phyloP scores from a whole-genome alignment of 441 rosid species.

The Pelargonium fulgidum region DNA sequence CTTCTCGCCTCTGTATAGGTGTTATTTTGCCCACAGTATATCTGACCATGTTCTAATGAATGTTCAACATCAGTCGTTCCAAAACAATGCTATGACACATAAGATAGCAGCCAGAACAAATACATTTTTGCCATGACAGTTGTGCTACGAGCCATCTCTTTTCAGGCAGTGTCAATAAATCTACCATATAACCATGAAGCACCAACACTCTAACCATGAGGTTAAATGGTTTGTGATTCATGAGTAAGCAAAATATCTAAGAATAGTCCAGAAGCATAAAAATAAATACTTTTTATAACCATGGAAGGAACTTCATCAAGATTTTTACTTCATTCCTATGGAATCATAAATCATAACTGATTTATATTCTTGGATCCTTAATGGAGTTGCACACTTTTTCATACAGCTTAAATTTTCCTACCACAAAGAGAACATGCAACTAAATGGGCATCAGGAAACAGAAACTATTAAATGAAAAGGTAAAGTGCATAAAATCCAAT shows the following conservation, averaged over 20 bases:
- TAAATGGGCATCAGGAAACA: background rate
- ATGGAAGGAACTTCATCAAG: background rate
- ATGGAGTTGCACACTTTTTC: conserved; percentile 1
- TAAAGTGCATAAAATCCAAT: background rate
- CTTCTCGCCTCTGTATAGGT: conserved; percentile 87
- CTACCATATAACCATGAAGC: background rate
- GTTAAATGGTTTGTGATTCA: background rate
- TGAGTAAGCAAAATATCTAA: background rate
- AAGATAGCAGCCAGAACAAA: conserved; percentile 2
- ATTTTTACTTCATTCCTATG: background rate
- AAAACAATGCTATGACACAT: conserved; percentile 12
- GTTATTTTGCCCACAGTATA: conserved; percentile 97
- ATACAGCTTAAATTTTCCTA: background rate
- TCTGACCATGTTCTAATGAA: conserved; percentile 38
- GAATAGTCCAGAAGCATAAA: conserved; percentile 13
- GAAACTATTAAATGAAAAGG: background rate
- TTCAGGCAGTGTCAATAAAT: conserved; percentile 6
- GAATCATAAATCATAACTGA: background rate
- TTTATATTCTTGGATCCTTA: conserved; percentile 8
- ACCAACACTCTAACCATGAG: no score
- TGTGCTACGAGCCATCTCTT: conserved; percentile 4
- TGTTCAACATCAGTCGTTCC: conserved; percentile 16
- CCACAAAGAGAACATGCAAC: background rate
- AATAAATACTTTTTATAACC: background rate
- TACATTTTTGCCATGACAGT: conserved; percentile 12